These are phyloP conservation scores for Caloboletus firmus DNA, from an alignment of 1,284 basidiomycete genomes.

Conservation along the genomic window DNA sequence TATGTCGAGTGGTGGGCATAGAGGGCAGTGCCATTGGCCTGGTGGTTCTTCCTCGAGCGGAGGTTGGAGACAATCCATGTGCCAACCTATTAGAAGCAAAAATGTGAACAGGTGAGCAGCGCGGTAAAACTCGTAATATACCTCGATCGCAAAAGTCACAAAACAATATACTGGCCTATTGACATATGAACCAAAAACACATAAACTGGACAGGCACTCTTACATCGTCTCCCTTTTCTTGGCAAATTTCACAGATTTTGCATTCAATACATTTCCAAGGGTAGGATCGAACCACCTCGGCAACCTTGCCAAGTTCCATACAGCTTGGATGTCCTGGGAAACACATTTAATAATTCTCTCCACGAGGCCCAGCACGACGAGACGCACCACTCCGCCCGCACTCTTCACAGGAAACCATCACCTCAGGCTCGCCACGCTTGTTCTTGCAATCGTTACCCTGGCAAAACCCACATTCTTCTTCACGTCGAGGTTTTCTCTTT, in stretches of 20 bases:
- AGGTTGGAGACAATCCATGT: slow-evolving; percentile 84
- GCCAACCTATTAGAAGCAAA: slow-evolving; percentile 65
- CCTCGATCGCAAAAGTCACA: slow-evolving; percentile 96
- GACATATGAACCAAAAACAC: slow-evolving; percentile 16
- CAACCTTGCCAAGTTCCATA: slow-evolving; percentile 54
- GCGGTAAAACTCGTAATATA: slow-evolving; percentile 27
- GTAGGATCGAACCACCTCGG: slow-evolving; percentile 64
- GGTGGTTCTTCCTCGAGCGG: slow-evolving; percentile 69
- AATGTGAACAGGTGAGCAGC: slow-evolving; percentile 6
- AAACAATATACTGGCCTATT: slow-evolving; percentile 80
- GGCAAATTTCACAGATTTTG: slow-evolving; percentile 90
- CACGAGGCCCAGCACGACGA: slow-evolving; percentile 24
- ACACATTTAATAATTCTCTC: slow-evolving; percentile 14
- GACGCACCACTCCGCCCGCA: slow-evolving; percentile 62
- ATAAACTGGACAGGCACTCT: slow-evolving; percentile 37
- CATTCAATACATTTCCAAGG: slow-evolving; percentile 92
- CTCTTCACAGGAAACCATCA: slow-evolving; percentile 68
- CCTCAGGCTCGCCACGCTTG: slow-evolving; percentile 53
- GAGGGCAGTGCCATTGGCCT: slow-evolving; percentile 75
- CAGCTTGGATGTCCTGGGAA: slow-evolving; percentile 76
- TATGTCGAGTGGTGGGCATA: slow-evolving; percentile 46
- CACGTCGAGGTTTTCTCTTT: slow-evolving; percentile 52
- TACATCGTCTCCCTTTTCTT: slow-evolving; percentile 87
- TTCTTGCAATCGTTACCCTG: slow-evolving; percentile 59
- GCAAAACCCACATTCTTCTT: slow-evolving; percentile 69